These are phyloP conservation scores for Boletus rufocinnamomeus DNA, from an alignment of 768 basidiomycete species.

Conservation along the genomic window DNA sequence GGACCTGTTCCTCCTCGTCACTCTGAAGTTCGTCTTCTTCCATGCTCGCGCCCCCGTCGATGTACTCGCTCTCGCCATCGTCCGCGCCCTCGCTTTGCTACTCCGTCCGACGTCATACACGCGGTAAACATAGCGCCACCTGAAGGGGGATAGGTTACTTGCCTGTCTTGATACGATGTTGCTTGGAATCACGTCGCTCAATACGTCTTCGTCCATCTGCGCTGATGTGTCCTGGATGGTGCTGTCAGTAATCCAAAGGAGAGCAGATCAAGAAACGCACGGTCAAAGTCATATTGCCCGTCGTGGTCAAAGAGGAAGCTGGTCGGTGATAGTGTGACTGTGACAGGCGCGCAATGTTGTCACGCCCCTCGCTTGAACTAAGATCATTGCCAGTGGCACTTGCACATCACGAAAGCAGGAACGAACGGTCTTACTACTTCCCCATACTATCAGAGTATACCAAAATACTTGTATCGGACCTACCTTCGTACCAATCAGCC, in stretches of 20 bases:
- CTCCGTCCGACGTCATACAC: constrained; percentile 28
- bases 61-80: constrained; percentile 69
- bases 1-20: constrained; percentile 47
- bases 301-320: constrained; percentile 26
- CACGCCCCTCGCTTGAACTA: no score
- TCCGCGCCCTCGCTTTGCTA: constrained; percentile 70
- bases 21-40: constrained; percentile 67
- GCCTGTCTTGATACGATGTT: constrained; percentile 91
- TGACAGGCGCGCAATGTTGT: constrained; percentile 26
- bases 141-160: constrained; percentile 20
- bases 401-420: no score
- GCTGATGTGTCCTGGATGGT: constrained; percentile 14
- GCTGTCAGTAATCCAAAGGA: constrained; percentile 2
- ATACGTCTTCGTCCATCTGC: constrained; percentile 70
- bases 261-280: constrained; percentile 18
- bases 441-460: no score
- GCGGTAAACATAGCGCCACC: constrained; percentile 10
- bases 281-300: constrained; percentile 23
- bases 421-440: no score
- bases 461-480: no score
- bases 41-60: constrained; percentile 52
- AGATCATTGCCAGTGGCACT: no score
- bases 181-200: constrained; percentile 89
- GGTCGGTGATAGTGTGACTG: constrained; percentile 19
- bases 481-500: no score